Conservation (phyloP, 768 basidiomycete species). For the Russula emetica region DNA sequence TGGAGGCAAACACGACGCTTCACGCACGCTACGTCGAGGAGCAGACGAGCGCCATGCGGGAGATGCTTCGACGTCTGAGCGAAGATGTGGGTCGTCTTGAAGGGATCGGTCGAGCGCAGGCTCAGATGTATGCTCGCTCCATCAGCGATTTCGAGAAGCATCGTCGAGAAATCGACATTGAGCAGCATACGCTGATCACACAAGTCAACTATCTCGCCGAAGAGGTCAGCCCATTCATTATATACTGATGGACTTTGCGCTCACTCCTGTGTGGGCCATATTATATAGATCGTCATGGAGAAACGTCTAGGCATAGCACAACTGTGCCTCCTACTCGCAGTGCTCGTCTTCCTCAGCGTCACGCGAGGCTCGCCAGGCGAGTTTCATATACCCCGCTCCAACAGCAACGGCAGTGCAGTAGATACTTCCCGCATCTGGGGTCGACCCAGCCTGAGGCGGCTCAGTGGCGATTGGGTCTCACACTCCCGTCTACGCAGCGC, state of each 20-base stretch:
- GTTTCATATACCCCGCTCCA: slow-evolving; percentile 21
- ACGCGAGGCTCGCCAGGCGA: slow-evolving; percentile 65
- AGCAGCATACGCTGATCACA: slow-evolving; percentile 63
- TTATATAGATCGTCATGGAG: slow-evolving; percentile 68
- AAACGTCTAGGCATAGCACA: slow-evolving; percentile 89
- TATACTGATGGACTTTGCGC: background rate
- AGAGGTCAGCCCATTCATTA: slow-evolving; percentile 50
- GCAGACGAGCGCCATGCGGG: slow-evolving; percentile 71
- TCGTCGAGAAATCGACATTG: slow-evolving; percentile 58
- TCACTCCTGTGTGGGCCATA: background rate
- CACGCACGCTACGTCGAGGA: slow-evolving; percentile 85
- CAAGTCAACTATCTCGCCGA: slow-evolving; percentile 72
- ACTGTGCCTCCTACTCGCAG: slow-evolving; percentile 73
- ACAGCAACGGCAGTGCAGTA: slow-evolving; percentile 14
- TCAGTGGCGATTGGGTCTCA: slow-evolving; percentile 50
- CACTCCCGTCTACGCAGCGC: slow-evolving; percentile 37
- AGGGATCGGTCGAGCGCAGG: slow-evolving; percentile 66
- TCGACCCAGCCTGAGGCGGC: slow-evolving; percentile 45
- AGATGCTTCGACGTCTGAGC: slow-evolving; percentile 66
- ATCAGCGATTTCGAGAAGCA: slow-evolving; percentile 68
- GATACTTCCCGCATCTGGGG: slow-evolving; percentile 52
- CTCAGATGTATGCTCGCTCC: slow-evolving; percentile 58
- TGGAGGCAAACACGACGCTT: slow-evolving; percentile 86
- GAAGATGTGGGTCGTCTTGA: slow-evolving; percentile 78
- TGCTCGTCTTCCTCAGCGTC: slow-evolving; percentile 81